Evolutionary conservation across 1,139 yeast species (phyloP).

Genomic region (Suhomyces bribrorum): DNA sequence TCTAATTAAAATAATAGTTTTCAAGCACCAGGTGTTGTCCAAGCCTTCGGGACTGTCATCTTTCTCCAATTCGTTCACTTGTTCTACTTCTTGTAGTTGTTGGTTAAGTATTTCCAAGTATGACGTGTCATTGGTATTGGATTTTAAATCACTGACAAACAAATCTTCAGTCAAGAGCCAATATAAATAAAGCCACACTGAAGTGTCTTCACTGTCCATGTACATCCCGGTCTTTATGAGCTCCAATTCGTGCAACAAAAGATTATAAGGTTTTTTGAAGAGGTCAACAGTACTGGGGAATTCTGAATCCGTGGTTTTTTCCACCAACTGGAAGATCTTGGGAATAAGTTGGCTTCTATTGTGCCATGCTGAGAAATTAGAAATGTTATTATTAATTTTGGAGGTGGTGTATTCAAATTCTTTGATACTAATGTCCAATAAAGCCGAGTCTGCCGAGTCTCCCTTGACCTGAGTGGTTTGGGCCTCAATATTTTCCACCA

Average conservation of each 20-base stretch:
- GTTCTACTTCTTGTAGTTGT: constrained; percentile 44
- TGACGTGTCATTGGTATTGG: constrained; percentile 10
- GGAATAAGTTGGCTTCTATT: constrained; percentile 75
- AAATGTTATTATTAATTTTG: constrained; percentile 78
- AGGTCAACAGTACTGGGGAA: constrained; percentile 16
- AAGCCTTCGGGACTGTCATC: constrained; percentile 52
- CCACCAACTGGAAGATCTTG: constrained; percentile 36
- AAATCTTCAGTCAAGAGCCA: constrained; percentile 72
- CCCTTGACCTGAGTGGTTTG: constrained; percentile 3
- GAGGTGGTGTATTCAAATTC: constrained; percentile 80
- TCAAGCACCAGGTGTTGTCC: constrained; percentile 72
- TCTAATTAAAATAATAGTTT: constrained; percentile 50
- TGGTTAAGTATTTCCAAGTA: constrained; percentile 37
- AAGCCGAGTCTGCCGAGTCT: constrained; percentile 9
- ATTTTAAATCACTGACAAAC: constrained; percentile 34
- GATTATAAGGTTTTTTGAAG: constrained; percentile 29
- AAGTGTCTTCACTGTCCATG: constrained; percentile 92
- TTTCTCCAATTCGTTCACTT: constrained; percentile 61
- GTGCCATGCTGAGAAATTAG: constrained; percentile 97
- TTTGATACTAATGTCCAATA: constrained; percentile 30
- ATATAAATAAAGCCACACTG: constrained; percentile 84
- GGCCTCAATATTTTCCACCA: constrained; percentile 55
- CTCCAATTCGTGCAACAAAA: constrained; percentile 60
- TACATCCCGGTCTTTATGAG: constrained; percentile 81
- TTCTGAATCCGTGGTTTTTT: constrained; percentile 7